Conservation (phyloP, 1,139 yeast species). For the Hemisphaericaspora lyxosophila region DNA sequence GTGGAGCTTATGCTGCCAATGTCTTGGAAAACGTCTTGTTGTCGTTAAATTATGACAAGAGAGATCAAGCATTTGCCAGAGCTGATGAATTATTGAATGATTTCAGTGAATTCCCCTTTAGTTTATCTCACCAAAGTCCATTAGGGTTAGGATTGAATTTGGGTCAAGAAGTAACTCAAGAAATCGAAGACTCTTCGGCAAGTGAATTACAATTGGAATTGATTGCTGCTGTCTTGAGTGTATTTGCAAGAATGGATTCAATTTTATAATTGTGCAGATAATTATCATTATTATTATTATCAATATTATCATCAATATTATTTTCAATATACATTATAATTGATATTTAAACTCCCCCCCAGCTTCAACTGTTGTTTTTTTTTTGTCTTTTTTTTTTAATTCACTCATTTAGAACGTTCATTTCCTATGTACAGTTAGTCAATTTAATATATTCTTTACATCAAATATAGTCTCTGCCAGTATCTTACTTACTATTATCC, state of each 20-base stretch:
- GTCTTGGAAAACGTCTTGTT: constrained; percentile 89
- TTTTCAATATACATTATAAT: no score
- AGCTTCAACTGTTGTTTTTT: no score
- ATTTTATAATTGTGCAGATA: constrained; percentile 30
- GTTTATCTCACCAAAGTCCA: constrained; percentile 50
- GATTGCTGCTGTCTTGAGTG: constrained; percentile 80
- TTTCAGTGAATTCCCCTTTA: constrained; percentile 86
- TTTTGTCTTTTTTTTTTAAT: no score
- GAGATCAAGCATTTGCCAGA: constrained; percentile 90
- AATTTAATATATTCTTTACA: no score
- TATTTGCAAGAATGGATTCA: constrained; percentile 61
- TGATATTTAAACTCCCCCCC: no score
- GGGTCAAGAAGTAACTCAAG: constrained; percentile 64
- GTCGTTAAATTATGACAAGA: constrained; percentile 77
- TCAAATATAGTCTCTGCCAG: no score
- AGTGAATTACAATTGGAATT: constrained; percentile 77
- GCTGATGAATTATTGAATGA: constrained; percentile 87
- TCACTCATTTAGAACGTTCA: no score
- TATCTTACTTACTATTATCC: no score
- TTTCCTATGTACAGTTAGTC: no score
- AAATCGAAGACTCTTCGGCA: constrained; percentile 57
- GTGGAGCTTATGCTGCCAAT: constrained; percentile 93
- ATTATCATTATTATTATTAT: no score
- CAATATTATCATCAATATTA: no score
- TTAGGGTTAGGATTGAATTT: constrained; percentile 79